Base-by-base conservation (phyloP, 2,329 filamentous ascomycete species). In the Hypoxylon sp. region DNA sequence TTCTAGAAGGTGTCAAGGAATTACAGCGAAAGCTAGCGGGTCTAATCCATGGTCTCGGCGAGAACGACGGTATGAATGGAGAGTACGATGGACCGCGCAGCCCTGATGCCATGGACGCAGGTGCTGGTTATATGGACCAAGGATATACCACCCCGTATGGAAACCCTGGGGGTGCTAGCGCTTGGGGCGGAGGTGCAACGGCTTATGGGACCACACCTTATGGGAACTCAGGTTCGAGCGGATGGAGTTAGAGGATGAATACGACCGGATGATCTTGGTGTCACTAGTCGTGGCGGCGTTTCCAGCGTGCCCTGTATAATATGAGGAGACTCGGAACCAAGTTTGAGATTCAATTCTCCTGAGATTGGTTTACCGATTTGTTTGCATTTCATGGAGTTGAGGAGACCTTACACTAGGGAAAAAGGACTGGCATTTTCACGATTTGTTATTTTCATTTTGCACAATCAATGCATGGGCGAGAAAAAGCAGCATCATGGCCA, bases 21-120 rank as follows among this genome's bases (percentile, higher is more conserved):
- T 84, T 99, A 62, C 96, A 98, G 80, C 88, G 92, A 73, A 99
- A 99, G 83, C 88, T 99, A 37, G 96, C 94, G 2, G 87, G 86
- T 3, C 88, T 98, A 42, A 91, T 97, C 67, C 85, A 88, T 66
- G 87, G 88, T 33, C 81, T 91, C 68, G 80, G 82, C 70, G 84
- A 84, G 56, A 81, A 81, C 51, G 86, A 87, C 56, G 85, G 84
- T 39, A 88, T 88, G 65, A 85, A 85, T 70, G 88, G 86, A 68
- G 86, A 86, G 65, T 88, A 88, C 71, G 87, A 88, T 73, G 91
- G 89, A 1, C 89, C 89, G 2, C 86, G 89, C 68, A 92, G 90
- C 76, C 91, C 90, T 10, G 89, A 90, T 68, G 82, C 83, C 81
- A 84, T 90, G 85, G 82, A 88, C 60, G 88, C 84, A 19, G 84